Percentiles rank a stretch among this genome's conserved stretches.
phyloP scores from a whole-genome alignment of 495 filamentous ascomycete species.

The Podospora pseudopauciseta region DNA sequence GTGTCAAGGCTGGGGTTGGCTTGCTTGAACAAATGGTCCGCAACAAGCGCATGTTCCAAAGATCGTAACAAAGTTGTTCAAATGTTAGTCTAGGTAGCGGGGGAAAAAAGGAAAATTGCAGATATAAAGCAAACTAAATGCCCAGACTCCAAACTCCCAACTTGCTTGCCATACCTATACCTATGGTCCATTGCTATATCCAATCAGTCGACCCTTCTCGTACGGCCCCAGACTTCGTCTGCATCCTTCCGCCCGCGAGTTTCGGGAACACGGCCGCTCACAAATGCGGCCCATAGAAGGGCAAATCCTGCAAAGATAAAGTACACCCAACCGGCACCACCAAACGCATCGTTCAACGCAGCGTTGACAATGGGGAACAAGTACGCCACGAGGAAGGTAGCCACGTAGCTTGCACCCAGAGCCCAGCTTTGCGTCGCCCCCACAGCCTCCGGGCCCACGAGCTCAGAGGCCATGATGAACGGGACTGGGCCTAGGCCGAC shows the following conservation, averaged over 20 bases:
- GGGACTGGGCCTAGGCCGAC: slow-evolving; percentile 91
- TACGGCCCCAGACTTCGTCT: slow-evolving; percentile 86
- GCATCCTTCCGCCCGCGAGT: slow-evolving; percentile 74
- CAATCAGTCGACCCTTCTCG: slow-evolving; percentile 47
- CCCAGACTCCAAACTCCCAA: slow-evolving; percentile 7
- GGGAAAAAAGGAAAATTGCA: neutral
- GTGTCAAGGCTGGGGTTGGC: slow-evolving; percentile 73
- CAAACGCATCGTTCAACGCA: slow-evolving; percentile 53
- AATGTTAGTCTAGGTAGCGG: neutral
- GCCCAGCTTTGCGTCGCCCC: slow-evolving; percentile 84
- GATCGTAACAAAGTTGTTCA: slow-evolving; percentile 8
- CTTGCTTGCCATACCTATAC: neutral
- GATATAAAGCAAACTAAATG: neutral
- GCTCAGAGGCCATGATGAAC: slow-evolving; percentile 86
- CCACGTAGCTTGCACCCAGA: slow-evolving; percentile 81
- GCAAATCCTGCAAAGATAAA: slow-evolving; percentile 81
- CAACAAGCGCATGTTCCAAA: slow-evolving; percentile 36
- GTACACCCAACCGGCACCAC: slow-evolving; percentile 76
- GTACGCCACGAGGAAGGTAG: slow-evolving; percentile 87
- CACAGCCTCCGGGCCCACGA: slow-evolving; percentile 83
- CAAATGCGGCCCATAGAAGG: slow-evolving; percentile 59
- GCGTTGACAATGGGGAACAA: slow-evolving; percentile 87
- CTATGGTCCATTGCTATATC: neutral
- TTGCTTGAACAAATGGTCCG: slow-evolving; percentile 58
- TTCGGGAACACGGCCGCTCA: slow-evolving; percentile 71